Base-by-base conservation (phyloP, 768 basidiomycete species). In the Leccinellum albellum region DNA sequence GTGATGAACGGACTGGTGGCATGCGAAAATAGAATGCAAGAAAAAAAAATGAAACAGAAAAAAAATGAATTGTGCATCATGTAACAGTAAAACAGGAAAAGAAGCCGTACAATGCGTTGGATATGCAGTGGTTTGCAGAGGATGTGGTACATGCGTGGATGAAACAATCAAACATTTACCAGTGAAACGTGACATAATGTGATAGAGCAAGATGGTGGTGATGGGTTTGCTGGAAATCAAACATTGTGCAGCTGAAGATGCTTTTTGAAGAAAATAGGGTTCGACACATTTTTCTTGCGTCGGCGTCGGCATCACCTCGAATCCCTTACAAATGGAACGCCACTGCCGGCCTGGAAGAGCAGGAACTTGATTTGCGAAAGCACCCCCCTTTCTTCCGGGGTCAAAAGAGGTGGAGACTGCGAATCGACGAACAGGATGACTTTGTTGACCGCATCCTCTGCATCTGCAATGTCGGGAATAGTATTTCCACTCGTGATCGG, bases 361-460 rank as follows among this genome's bases (percentile, higher is more conserved):
- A 77, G 78, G 51, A 70, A 74, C 69, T 83, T 84, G 63, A 86
- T 74, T 48, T 76, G 73, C 20, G 68, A 60, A 44, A 86, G 79
- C 26, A 66, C 66, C 50, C 68, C 68, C 46, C 76, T 77, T 62
- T 79, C 79, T 51, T 65, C 70, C 8, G 54, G 50, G 37, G 65
- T 68, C 59, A 77, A 56, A 7, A 75, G 59, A 21, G 63, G 46
- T 9, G 67, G 67, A 40, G 65, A 61, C 49, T 73, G 74, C 31
- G 74, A 70, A 66, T 85, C 81, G 59, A 86, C 66, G 58, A 78
- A 87, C 13, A 71, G 45, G 59, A 86, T 75, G 55, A 87, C 73
- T 60, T 73, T 81, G 66, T 82, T 77, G 52, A 86, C 68, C 24
- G 83, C 79, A 10, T 77, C 76, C 50, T 86, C 80, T 2, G 80